Conservation (phyloP, 331 rosid species). For the Malus hybrid region DNA sequence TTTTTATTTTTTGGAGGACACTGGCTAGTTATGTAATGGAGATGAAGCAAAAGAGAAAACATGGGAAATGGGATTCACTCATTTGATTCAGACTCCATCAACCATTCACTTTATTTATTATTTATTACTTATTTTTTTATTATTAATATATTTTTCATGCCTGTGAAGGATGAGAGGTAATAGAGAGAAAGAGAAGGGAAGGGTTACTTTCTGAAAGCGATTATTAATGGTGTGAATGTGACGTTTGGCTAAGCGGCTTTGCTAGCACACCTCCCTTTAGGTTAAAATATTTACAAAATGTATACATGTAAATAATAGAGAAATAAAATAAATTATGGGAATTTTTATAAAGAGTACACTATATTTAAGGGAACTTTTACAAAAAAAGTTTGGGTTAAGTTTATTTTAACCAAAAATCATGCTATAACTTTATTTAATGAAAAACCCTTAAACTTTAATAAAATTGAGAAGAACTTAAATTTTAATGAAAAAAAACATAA, state of each 20-base stretch:
- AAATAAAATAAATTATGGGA: too few relatives aligned
- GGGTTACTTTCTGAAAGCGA: slow-evolving; percentile 34
- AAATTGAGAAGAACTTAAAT: too few relatives aligned
- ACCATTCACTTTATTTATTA: not conserved
- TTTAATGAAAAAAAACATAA: too few relatives aligned
- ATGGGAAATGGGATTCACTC: slow-evolving; percentile 22
- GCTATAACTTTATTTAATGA: too few relatives aligned
- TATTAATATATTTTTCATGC: not conserved
- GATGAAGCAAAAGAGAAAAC: slow-evolving; percentile 22
- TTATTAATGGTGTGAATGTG: slow-evolving; percentile 46
- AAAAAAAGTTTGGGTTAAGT: too few relatives aligned
- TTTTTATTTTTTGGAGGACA: not conserved
- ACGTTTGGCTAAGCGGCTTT: slow-evolving; percentile 32
- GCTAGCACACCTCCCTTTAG: not conserved
- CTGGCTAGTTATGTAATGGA: slow-evolving; percentile 3
- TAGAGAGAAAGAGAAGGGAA: slow-evolving; percentile 20
- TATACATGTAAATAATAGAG: too few relatives aligned
- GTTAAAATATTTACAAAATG: too few relatives aligned
- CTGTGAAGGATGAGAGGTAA: slow-evolving; percentile 24
- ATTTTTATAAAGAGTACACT: too few relatives aligned
- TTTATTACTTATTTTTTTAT: not conserved
- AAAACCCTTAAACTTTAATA: too few relatives aligned
- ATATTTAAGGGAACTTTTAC: too few relatives aligned
- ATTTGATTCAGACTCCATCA: slow-evolving; percentile 21
- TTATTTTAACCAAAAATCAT: too few relatives aligned